Evolutionary conservation across 805 yeast genomes (phyloP), one percentile per base, ranked within the genome.

Genomic region (Cyberlindnera sargentensis): DNA sequence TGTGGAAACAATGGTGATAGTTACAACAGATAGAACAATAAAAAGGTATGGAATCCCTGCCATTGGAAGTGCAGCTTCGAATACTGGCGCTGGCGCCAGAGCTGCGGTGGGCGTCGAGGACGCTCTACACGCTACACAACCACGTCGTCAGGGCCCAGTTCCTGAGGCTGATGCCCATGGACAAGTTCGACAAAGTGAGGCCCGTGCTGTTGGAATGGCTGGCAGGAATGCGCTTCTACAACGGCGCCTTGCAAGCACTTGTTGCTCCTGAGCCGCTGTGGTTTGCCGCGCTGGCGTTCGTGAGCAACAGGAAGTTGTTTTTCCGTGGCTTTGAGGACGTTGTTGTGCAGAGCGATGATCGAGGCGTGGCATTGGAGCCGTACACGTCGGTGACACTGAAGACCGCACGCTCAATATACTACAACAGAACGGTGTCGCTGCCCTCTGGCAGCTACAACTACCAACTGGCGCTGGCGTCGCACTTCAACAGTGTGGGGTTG

Each of bases 241-340:
- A 67, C 6, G 60, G 68, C 23, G 65, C 71, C 1, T 63, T 73
- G 65, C 49, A 68, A 29, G 56, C 59, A 29, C 49, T 64, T 4
- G 47, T 37, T 49, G 6, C 25, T 4, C 57, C 55, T 3, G 57
- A 51, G 63, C 5, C 50, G 46, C 20, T 52, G 1, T 80, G 84
- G 83, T 66, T 63, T 47, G 61, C 78, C 28, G 64, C 78, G 1
- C 75, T 73, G 47, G 68, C 76, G 0, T 60, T 80, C 6, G 58
- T 76, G 44, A 68, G 67, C 47, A 78, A 76, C 52, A 68, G 76
- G 39, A 58, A 83, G 35, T 51, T 79, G 28, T 79, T 72, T 57
- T 77, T 81, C 15, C 39, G 41, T 15, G 76, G 33, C 31, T 35
- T 25, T 31, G 46, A 61, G 4, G 71, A 68, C 48, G 68, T 70